These are phyloP conservation scores for Sistotremastrum suecicum DNA, from an alignment of 768 basidiomycete species.

Conservation along the genomic window DNA sequence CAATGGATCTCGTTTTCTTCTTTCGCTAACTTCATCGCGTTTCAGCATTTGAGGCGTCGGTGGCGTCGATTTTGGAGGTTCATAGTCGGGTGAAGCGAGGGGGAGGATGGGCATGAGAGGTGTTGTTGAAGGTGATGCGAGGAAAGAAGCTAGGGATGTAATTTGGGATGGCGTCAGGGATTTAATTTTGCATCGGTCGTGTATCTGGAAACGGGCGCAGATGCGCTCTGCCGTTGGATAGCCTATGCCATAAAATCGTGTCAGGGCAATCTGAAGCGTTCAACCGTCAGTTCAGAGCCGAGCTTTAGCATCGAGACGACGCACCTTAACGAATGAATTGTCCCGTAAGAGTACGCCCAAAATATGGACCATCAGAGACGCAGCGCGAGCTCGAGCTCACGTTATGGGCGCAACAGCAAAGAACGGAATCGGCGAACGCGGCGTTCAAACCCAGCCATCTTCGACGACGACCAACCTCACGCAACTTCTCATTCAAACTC, in stretches of 20 bases:
- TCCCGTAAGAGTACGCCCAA: conserved; percentile 78
- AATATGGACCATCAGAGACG: conserved; percentile 61
- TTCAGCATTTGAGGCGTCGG: conserved; percentile 17
- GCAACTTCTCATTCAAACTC: not conserved
- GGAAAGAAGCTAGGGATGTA: conserved; percentile 84
- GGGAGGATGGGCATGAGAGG: conserved; percentile 51
- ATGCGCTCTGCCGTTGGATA: conserved; percentile 60
- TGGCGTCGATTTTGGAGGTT: conserved; percentile 29
- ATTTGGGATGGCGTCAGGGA: conserved; percentile 79
- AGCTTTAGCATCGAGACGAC: conserved; percentile 10
- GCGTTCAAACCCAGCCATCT: not conserved
- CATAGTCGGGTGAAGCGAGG: conserved; percentile 42
- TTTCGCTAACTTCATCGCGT: conserved; percentile 6
- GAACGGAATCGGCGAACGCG: not conserved
- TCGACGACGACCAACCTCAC: conserved; percentile 2
- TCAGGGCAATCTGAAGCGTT: conserved; percentile 64
- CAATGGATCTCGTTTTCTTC: conserved; percentile 37
- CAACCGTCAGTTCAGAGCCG: not conserved
- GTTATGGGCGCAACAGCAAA: not conserved
- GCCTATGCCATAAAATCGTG: conserved; percentile 81
- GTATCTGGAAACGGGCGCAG: conserved; percentile 86
- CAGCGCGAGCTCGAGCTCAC: not conserved
- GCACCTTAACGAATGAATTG: conserved; percentile 58
- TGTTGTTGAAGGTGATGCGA: conserved; percentile 77
- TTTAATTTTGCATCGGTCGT: conserved; percentile 68